A percentile compares a stretch with the other conserved stretches of the same genome.
These are phyloP conservation scores for Physcomitrellopsis africana DNA, from an alignment of 225 moss, liverwort and hornwort genomes.

Conservation along the genomic window DNA sequence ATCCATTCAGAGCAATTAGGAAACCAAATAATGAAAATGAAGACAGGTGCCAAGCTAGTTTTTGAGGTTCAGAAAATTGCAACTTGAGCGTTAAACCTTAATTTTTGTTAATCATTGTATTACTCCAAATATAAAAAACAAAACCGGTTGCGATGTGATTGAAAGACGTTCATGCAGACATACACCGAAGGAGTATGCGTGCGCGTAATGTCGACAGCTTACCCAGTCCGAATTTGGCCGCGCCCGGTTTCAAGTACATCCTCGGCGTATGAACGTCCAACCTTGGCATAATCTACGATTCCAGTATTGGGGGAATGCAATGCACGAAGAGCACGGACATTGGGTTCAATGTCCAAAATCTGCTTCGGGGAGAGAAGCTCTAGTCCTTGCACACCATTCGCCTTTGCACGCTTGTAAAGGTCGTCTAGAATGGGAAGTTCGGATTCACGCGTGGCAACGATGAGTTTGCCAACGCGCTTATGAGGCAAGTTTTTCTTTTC, in stretches of 20 bases:
- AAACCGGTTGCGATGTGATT: neutral
- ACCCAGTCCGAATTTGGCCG: constrained; percentile 82
- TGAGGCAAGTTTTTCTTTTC: constrained; percentile 67
- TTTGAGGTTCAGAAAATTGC: neutral
- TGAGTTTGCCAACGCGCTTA: constrained; percentile 82
- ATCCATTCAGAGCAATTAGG: neutral
- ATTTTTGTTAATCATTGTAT: neutral
- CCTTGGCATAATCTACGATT: constrained; percentile 69
- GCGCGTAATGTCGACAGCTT: constrained; percentile 2
- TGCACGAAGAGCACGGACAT: constrained; percentile 69
- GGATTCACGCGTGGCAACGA: constrained; percentile 74
- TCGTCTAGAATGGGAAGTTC: constrained; percentile 74
- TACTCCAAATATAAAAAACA: neutral
- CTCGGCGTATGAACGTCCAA: constrained; percentile 69
- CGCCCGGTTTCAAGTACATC: constrained; percentile 64
- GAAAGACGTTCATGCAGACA: neutral
- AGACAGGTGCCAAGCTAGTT: neutral
- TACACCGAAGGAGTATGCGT: neutral
- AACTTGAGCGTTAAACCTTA: neutral
- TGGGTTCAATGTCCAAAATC: constrained; percentile 75
- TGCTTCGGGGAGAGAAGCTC: constrained; percentile 72
- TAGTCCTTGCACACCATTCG: constrained; percentile 79
- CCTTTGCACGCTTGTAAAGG: constrained; percentile 54
- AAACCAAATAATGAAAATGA: constrained; percentile 18
- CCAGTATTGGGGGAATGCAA: constrained; percentile 89